phyloP scores from a whole-genome alignment of 805 yeast genomes.

The Nakazawaea siamensis region DNA sequence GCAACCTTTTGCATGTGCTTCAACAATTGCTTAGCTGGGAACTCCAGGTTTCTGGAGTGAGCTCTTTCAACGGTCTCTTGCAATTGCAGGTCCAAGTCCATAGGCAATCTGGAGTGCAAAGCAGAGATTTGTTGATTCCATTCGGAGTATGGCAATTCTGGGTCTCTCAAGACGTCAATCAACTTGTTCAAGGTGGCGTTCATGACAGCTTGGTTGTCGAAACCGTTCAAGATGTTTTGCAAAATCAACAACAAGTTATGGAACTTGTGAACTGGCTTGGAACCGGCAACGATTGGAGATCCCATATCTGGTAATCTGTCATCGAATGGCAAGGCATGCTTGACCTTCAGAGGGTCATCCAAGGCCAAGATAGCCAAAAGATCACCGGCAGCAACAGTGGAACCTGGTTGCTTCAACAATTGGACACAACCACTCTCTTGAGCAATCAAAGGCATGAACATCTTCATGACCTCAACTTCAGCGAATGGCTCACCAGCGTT shows the following conservation, averaged over 20 bases:
- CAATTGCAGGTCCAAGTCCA: conserved; percentile 63
- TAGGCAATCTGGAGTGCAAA: conserved; percentile 82
- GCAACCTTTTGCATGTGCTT: conserved; percentile 61
- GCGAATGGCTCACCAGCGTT: conserved; percentile 90
- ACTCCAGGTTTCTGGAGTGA: conserved; percentile 61
- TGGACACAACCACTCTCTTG: conserved; percentile 92
- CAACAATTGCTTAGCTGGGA: conserved; percentile 84
- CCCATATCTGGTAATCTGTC: conserved; percentile 91
- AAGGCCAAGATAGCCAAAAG: conserved; percentile 89
- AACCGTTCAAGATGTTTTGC: conserved; percentile 79
- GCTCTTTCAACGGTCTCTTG: conserved; percentile 59
- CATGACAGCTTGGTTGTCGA: conserved; percentile 93
- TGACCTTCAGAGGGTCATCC: conserved; percentile 95
- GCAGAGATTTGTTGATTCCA: conserved; percentile 86
- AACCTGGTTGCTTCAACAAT: conserved; percentile 93
- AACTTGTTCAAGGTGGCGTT: conserved; percentile 69
- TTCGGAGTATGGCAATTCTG: conserved; percentile 84
- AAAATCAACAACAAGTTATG: conserved; percentile 49
- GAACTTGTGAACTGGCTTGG: conserved; percentile 76
- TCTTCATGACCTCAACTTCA: conserved; percentile 98
- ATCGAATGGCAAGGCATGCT: conserved; percentile 92
- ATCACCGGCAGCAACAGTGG: conserved; percentile 95
- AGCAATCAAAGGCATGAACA: conserved; percentile 96
- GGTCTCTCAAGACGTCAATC: conserved; percentile 66
- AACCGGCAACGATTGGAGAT: conserved; percentile 72